Percentiles rank a stretch among this genome's conserved stretches.
Evolutionary conservation across 768 basidiomycete genomes (phyloP).

Genomic region (Mycena leptocephala): DNA sequence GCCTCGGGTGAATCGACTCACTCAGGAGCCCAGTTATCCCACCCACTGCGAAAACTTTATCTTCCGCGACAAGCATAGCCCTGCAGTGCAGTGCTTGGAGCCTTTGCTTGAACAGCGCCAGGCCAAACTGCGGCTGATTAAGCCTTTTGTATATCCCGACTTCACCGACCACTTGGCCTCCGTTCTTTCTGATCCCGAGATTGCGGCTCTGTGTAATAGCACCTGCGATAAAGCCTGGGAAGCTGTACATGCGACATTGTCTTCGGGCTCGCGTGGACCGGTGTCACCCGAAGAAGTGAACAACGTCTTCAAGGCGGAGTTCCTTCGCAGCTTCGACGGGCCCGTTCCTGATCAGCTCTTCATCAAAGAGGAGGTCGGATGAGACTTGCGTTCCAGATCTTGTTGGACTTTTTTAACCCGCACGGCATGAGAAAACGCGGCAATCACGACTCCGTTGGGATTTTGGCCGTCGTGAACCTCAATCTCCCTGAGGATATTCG

Average conservation of each 20-base stretch:
- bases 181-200: conserved; percentile 36
- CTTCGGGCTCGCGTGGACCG: conserved; percentile 4
- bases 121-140: conserved; percentile 36
- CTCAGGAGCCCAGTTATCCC: conserved; percentile 28
- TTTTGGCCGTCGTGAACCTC: conserved; percentile 48
- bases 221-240: conserved; percentile 5
- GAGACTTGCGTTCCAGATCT: conserved; percentile 40
- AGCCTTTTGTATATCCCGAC: conserved; percentile 32
- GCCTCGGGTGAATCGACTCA: conserved; percentile 29
- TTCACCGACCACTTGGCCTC: conserved; percentile 43
- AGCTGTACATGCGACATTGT: conserved; percentile 2
- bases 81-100: conserved; percentile 12
- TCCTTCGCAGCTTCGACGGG: conserved; percentile 46
- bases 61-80: conserved; percentile 29
- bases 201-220: conserved; percentile 33
- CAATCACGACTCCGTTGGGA: conserved; percentile 40
- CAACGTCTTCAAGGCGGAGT: conserved; percentile 44
- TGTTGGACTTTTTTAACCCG: conserved; percentile 50
- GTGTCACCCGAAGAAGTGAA: conserved; percentile 28
- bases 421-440: conserved; percentile 40
- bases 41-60: conserved; percentile 24
- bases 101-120: conserved; percentile 32
- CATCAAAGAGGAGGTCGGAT: conserved; percentile 38
- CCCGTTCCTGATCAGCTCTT: conserved; percentile 40
- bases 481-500: conserved; percentile 48